phyloP scores from a whole-genome alignment of 495 filamentous ascomycete genomes.

The Baudoinia panamericana region DNA sequence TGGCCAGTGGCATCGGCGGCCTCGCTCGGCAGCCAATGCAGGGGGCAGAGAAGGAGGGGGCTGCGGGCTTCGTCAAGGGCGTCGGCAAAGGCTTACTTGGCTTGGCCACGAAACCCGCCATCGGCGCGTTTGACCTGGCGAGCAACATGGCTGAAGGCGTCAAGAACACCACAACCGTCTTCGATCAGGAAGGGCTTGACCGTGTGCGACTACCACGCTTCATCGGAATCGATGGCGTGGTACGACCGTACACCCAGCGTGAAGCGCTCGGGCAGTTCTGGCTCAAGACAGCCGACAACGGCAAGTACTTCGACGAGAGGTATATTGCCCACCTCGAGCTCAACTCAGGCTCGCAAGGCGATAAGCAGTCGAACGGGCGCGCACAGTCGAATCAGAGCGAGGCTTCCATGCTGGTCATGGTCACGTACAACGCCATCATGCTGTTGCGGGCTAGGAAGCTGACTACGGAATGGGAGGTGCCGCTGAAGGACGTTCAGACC shows the following conservation, averaged over 20 bases:
- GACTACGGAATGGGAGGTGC: slow-evolving; percentile 86
- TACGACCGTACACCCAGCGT: slow-evolving; percentile 87
- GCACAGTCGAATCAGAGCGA: slow-evolving; percentile 44
- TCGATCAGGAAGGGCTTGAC: slow-evolving; percentile 86
- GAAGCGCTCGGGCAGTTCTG: slow-evolving; percentile 96
- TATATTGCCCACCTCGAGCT: slow-evolving; percentile 96
- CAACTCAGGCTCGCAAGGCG: slow-evolving; percentile 44
- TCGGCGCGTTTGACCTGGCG: slow-evolving; percentile 91
- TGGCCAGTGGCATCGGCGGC: slow-evolving; percentile 88
- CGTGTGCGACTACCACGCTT: slow-evolving; percentile 84
- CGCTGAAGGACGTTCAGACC: slow-evolving; percentile 88
- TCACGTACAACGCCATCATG: slow-evolving; percentile 87
- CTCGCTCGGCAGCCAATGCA: slow-evolving; percentile 86
- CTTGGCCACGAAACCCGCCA: slow-evolving; percentile 86
- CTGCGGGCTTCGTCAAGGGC: slow-evolving; percentile 89
- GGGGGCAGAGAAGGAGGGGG: slow-evolving; percentile 90
- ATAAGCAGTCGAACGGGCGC: slow-evolving; percentile 34
- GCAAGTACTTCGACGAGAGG: slow-evolving; percentile 91
- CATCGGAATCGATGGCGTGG: slow-evolving; percentile 81
- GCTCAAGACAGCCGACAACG: slow-evolving; percentile 94
- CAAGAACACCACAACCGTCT: slow-evolving; percentile 95
- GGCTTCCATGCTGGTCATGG: slow-evolving; percentile 64
- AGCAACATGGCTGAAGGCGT: slow-evolving; percentile 94
- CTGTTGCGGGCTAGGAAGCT: slow-evolving; percentile 74
- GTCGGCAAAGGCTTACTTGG: slow-evolving; percentile 91